Percentiles rank a stretch among this genome's conserved stretches.
Evolutionary conservation across 352 stramenopile genomes (phyloP).

Genomic region (Phytophthora vignae): DNA sequence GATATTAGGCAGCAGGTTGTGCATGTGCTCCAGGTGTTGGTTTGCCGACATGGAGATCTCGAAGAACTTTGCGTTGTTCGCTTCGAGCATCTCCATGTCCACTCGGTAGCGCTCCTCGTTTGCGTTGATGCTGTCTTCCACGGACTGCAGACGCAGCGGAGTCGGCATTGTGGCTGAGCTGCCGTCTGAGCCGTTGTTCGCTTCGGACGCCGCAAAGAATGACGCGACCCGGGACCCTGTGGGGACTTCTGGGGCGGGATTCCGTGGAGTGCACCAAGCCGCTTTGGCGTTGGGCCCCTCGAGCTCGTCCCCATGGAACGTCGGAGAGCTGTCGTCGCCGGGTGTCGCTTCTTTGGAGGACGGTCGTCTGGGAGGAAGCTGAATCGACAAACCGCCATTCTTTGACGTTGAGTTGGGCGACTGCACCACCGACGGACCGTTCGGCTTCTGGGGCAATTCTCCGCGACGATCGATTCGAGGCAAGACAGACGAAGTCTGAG

Average conservation of each 20-base stretch:
- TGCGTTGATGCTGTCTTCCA: conserved; percentile 54
- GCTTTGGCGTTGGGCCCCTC: conserved; percentile 45
- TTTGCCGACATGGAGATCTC: conserved; percentile 61
- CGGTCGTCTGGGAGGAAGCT: conserved; percentile 17
- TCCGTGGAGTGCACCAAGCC: conserved; percentile 71
- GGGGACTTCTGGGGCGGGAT: conserved; percentile 20
- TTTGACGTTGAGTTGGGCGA: conserved; percentile 19
- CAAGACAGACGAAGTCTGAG: conserved; percentile 39
- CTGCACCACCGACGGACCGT: neutral
- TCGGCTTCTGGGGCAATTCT: conserved; percentile 10
- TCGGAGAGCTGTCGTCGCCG: conserved; percentile 42
- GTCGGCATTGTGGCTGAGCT: conserved; percentile 16
- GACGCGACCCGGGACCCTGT: conserved; percentile 37
- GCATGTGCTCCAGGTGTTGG: conserved; percentile 62
- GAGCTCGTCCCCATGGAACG: conserved; percentile 36
- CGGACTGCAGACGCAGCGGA: conserved; percentile 47
- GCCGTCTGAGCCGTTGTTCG: conserved; percentile 9
- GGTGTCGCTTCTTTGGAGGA: conserved; percentile 13
- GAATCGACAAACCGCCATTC: conserved; percentile 27
- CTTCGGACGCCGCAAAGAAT: conserved; percentile 46
- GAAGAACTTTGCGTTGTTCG: conserved; percentile 66
- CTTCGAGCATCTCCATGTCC: conserved; percentile 52
- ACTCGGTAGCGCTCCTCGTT: conserved; percentile 59
- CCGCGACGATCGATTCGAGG: conserved; percentile 45
- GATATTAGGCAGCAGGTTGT: conserved; percentile 57